Percentiles rank a stretch among this genome's conserved stretches.
Conservation (phyloP, 352 stramenopile species). For the Globisporangium rhizosaccharum region DNA sequence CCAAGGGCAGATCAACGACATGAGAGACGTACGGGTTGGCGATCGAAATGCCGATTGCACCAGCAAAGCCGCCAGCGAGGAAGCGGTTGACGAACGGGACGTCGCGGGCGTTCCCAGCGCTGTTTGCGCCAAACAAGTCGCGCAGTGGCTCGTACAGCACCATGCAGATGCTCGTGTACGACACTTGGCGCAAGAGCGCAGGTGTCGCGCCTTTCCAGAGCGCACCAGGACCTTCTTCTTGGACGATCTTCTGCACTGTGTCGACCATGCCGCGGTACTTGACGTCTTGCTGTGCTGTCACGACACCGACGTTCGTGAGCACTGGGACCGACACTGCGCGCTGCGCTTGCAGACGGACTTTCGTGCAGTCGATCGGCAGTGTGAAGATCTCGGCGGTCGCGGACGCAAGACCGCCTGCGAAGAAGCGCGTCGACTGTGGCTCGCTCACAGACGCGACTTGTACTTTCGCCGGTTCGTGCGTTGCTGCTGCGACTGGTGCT, state of each 20-base stretch:
- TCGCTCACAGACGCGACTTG: slow-evolving; percentile 26
- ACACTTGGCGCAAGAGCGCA: slow-evolving; percentile 79
- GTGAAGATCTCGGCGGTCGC: slow-evolving; percentile 75
- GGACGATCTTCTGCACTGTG: slow-evolving; percentile 55
- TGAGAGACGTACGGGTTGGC: slow-evolving; percentile 72
- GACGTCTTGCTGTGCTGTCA: slow-evolving; percentile 11
- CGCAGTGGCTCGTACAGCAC: slow-evolving; percentile 81
- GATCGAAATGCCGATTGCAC: slow-evolving; percentile 71
- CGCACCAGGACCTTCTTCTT: slow-evolving; percentile 50
- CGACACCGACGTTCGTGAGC: slow-evolving; percentile 19
- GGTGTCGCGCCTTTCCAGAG: slow-evolving; percentile 78
- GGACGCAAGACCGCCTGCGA: slow-evolving; percentile 59
- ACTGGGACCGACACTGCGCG: slow-evolving; percentile 25
- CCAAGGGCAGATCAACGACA: not conserved
- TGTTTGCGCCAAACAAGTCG: slow-evolving; percentile 62
- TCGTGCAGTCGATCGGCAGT: slow-evolving; percentile 84
- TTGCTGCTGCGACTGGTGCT: slow-evolving; percentile 4
- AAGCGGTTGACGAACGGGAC: slow-evolving; percentile 78
- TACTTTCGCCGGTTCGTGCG: slow-evolving; percentile 28
- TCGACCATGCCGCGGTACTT: slow-evolving; percentile 80
- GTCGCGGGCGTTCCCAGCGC: slow-evolving; percentile 22
- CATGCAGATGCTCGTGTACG: slow-evolving; percentile 85
- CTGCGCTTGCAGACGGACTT: slow-evolving; percentile 79
- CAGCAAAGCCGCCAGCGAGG: slow-evolving; percentile 67
- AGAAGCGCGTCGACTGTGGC: slow-evolving; percentile 61